These are phyloP conservation scores for Candida krabiensis DNA, from an alignment of 805 yeast species.

Conservation along the genomic window DNA sequence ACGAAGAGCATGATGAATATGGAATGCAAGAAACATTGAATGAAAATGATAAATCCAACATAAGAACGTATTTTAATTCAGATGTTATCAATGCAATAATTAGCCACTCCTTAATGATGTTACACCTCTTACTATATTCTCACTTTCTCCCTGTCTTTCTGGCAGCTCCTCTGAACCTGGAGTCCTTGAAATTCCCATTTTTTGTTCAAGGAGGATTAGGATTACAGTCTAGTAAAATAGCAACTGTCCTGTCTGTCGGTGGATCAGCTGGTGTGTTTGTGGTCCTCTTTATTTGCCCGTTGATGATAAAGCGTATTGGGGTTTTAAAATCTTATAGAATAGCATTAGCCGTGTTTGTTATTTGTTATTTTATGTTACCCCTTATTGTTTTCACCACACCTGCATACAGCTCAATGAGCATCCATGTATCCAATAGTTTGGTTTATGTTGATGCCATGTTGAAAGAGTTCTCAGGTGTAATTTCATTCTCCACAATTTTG, in stretches of 20 bases:
- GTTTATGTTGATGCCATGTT: slow-evolving; percentile 21
- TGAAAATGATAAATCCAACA: no score
- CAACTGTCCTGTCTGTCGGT: slow-evolving; percentile 48
- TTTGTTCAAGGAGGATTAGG: slow-evolving; percentile 54
- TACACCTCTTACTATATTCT: slow-evolving; percentile 47
- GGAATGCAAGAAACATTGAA: no score
- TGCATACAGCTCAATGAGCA: no score
- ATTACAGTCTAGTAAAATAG: slow-evolving; percentile 44
- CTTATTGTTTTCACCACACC: slow-evolving; percentile 44
- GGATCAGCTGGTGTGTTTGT: slow-evolving; percentile 54
- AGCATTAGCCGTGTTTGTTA: slow-evolving; percentile 42
- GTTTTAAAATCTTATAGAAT: slow-evolving; percentile 44
- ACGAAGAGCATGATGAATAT: no score
- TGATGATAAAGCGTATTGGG: slow-evolving; percentile 46
- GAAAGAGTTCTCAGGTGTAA: slow-evolving; percentile 38
- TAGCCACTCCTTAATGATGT: slow-evolving; percentile 42
- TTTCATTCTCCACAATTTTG: slow-evolving; percentile 52
- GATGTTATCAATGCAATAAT: slow-evolving; percentile 33
- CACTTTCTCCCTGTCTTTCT: slow-evolving; percentile 57
- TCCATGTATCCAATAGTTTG: slow-evolving; percentile 25
- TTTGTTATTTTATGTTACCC: slow-evolving; percentile 47
- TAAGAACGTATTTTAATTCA: no score
- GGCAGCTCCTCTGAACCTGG: slow-evolving; percentile 34
- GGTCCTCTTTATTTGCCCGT: slow-evolving; percentile 50
- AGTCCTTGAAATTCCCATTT: slow-evolving; percentile 46